Evolutionary conservation across 306 rosid genomes (phyloP).

Genomic region (Prunus fruticosa): DNA sequence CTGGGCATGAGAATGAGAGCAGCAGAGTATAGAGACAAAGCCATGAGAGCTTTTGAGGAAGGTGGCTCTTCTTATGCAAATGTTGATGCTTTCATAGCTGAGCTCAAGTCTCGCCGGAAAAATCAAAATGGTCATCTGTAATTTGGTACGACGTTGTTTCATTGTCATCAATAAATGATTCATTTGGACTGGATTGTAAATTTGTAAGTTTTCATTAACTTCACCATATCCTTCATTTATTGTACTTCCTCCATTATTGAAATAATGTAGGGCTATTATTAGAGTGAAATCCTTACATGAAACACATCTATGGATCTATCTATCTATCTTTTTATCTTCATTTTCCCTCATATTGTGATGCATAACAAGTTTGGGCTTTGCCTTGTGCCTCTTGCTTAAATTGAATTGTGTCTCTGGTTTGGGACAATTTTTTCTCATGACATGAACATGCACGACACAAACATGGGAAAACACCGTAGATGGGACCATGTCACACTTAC

Average conservation of each 20-base stretch:
- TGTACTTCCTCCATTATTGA: not conserved
- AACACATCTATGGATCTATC: too few species aligned
- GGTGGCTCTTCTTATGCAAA: constrained; percentile 26
- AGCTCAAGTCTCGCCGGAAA: constrained; percentile 16
- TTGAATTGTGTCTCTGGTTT: too few species aligned
- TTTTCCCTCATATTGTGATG: too few species aligned
- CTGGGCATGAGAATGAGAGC: constrained; percentile 16
- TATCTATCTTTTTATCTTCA: too few species aligned
- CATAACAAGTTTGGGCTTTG: too few species aligned
- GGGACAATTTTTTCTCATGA: too few species aligned
- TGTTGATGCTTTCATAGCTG: constrained; percentile 8
- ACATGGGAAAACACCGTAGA: too few species aligned
- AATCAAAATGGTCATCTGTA: not conserved
- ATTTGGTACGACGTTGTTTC: not conserved
- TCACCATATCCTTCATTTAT: not conserved
- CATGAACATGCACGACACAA: too few species aligned
- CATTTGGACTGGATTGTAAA: not conserved
- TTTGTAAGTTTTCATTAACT: not conserved
- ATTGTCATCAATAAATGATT: not conserved
- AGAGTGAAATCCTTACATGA: too few species aligned
- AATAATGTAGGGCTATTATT: not conserved
- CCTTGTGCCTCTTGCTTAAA: too few species aligned
- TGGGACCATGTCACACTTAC: too few species aligned
- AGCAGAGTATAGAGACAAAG: not conserved
- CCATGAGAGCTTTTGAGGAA: constrained; percentile 11